Base-by-base conservation (phyloP, 805 yeast genomes). In the Cyberlindnera americana region DNA sequence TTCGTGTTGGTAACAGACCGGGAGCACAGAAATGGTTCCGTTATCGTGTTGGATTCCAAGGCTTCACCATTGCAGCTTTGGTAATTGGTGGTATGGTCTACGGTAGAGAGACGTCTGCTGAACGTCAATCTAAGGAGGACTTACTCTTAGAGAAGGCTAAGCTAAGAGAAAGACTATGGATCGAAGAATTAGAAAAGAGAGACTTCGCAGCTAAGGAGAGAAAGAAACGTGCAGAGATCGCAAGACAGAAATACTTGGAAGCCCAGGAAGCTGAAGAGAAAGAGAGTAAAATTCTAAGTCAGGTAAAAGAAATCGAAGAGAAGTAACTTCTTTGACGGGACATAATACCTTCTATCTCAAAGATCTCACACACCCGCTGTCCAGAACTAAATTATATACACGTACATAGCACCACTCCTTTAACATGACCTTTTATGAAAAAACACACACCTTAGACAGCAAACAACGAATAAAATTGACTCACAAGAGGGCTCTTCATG, bases 21-120 rank as follows among this genome's bases (percentile, higher is more conserved):
- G 78, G 77, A 39, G 95, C 96, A 0, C 95, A 90, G 64, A 74
- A 75, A 35, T 89, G 86, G 78, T 90, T 87, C 69, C 73, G 91
- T 52, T 86, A 88, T 78, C 82, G 97, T 70, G 91, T 90, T 33
- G 93, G 77, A 0, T 72, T 88, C 52, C 97, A 90, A 64, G 87
- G 84, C 4, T 75, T 83, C 42, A 90, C 97, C 0, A 66, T 90
- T 29, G 80, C 79, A 13, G 95, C 96, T 0, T 67, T 90, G 36
- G 81, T 89, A 6, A 79, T 77, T 11, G 97, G 96, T 29, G 89
- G 95, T 5, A 70, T 70, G 50, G 67, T 73, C 43, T 86, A 75
- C 60, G 89, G 86, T 45, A 56, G 64, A 24, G 75, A 75, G 21
- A 54, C 61, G 19, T 60, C 68, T 19, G 68, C 60, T 27, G 69